Evolutionary conservation across 306 rosid species (phyloP).

Genomic region (Begonia masoniana): DNA sequence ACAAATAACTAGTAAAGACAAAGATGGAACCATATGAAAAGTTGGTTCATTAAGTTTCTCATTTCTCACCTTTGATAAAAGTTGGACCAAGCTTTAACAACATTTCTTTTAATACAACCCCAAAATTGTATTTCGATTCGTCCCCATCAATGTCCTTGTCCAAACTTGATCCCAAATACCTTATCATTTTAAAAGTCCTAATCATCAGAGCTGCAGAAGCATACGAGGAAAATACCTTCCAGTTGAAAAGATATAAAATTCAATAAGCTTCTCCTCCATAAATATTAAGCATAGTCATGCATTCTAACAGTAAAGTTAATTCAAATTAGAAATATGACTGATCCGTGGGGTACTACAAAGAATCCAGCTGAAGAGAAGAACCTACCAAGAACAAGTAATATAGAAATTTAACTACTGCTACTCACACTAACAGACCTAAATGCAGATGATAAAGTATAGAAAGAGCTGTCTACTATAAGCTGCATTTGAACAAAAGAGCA

Average conservation of each 20-base stretch:
- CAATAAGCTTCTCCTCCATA: conserved; percentile 7
- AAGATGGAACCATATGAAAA: conserved; percentile 1
- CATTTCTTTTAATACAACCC: conserved; percentile 62
- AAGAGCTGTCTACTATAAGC: too few relatives aligned
- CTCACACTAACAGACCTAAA: too few relatives aligned
- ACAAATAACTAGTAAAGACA: not conserved
- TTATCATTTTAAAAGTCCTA: conserved; percentile 43
- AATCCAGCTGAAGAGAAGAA: too few relatives aligned
- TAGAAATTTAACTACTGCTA: too few relatives aligned
- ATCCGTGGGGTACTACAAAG: too few relatives aligned
- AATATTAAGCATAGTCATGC: too few relatives aligned
- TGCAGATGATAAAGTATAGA: too few relatives aligned
- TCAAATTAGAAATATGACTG: too few relatives aligned
- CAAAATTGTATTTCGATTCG: conserved; percentile 54
- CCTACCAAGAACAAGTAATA: too few relatives aligned
- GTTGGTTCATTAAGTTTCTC: too few relatives aligned
- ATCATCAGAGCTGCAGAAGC: conserved; percentile 63
- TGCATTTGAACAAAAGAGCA: too few relatives aligned
- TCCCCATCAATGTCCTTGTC: not conserved
- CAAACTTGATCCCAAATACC: conserved; percentile 12
- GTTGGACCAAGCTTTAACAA: conserved; percentile 89
- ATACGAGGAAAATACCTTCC: conserved; percentile 69
- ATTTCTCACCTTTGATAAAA: conserved; percentile 74
- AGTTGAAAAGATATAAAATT: conserved; percentile 18
- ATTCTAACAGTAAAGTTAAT: too few relatives aligned